phyloP scores from a whole-genome alignment of 2,329 filamentous ascomycete species.

The Chaetomium sp. region DNA sequence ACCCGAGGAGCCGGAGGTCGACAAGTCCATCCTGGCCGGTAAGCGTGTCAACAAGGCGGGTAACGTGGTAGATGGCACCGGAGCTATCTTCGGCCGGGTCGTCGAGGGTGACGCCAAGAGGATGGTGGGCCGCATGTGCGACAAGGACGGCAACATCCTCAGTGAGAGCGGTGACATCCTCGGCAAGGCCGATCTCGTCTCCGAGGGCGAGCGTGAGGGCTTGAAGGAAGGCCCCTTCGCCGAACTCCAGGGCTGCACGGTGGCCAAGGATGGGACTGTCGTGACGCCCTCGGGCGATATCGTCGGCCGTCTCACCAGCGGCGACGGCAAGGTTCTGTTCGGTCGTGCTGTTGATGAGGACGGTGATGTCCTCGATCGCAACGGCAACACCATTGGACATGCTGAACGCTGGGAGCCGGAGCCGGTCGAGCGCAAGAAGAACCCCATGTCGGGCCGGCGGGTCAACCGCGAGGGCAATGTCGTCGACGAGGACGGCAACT shows the following conservation, averaged over 20 bases:
- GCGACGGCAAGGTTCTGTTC: conserved; percentile 64
- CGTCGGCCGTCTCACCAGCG: conserved; percentile 64
- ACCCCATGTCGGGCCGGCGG: conserved; percentile 45
- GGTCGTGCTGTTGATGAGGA: conserved; percentile 74
- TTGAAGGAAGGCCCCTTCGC: conserved; percentile 62
- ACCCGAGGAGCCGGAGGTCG: conserved; percentile 39
- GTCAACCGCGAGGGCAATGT: conserved; percentile 56
- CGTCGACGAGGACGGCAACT: conserved; percentile 50
- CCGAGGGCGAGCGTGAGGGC: conserved; percentile 58
- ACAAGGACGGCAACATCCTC: conserved; percentile 65
- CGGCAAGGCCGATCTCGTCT: conserved; percentile 60
- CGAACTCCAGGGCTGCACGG: conserved; percentile 57
- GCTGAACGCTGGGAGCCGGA: conserved; percentile 54
- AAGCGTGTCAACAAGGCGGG: conserved; percentile 68
- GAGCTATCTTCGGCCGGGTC: conserved; percentile 56
- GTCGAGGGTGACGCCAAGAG: conserved; percentile 59
- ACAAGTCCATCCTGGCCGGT: conserved; percentile 58
- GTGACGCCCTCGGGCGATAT: conserved; percentile 61
- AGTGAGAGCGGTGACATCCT: conserved; percentile 67
- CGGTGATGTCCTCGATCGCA: conserved; percentile 74
- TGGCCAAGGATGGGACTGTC: conserved; percentile 63
- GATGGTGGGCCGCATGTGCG: conserved; percentile 62
- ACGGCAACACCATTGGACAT: conserved; percentile 53
- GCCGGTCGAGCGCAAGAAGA: conserved; percentile 46
- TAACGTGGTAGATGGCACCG: conserved; percentile 49